Conservation (phyloP, 345 rosid genomes). For the Reutealis trisperma region DNA sequence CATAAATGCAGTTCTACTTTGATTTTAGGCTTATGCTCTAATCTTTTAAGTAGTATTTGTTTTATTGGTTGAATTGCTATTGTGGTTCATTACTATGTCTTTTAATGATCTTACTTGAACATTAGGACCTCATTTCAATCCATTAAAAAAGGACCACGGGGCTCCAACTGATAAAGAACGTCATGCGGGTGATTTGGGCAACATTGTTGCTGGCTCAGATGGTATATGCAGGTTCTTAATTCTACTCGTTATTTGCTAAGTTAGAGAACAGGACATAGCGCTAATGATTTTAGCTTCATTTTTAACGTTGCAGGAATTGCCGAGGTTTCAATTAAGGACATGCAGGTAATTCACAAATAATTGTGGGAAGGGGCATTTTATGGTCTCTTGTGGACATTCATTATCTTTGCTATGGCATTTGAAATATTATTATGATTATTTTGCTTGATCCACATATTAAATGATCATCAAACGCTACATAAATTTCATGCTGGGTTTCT, state of each 20-base stretch:
- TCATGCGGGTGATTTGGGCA: conserved; percentile 97
- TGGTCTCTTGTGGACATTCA: neutral
- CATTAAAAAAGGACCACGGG: conserved; percentile 76
- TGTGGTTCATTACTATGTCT: neutral
- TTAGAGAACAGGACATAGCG: neutral
- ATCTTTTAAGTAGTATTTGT: neutral
- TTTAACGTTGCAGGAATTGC: conserved; percentile 71
- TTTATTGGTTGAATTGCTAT: neutral
- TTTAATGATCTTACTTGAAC: neutral
- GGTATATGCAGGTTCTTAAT: conserved; percentile 43
- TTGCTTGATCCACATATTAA: neutral
- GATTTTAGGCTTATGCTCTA: neutral
- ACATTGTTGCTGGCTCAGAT: conserved; percentile 70
- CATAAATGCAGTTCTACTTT: neutral
- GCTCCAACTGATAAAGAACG: conserved; percentile 69
- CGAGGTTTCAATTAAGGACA: conserved; percentile 66
- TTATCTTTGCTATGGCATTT: neutral
- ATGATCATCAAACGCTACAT: neutral
- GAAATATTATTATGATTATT: neutral
- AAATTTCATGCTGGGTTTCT: neutral
- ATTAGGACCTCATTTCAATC: conserved; percentile 96
- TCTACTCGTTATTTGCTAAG: conserved; percentile 1
- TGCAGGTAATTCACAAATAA: conserved; percentile 43
- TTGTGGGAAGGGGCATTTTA: neutral
- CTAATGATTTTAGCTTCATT: conserved; percentile 12